Evolutionary conservation across 225 moss, liverwort and hornwort species (phyloP).

Genomic region (Pseudoscleropodium purum): DNA sequence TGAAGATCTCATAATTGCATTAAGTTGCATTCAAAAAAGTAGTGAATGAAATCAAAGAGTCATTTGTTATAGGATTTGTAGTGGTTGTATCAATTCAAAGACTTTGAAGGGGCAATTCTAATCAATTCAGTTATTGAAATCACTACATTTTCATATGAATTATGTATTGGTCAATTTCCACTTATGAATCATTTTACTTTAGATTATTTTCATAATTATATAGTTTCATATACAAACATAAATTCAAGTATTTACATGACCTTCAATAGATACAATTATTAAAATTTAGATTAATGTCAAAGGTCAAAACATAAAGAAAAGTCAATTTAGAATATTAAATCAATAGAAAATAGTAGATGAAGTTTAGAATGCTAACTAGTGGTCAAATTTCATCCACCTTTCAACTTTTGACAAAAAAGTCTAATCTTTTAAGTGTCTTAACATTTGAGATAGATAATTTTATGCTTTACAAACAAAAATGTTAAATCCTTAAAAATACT

Average conservation of each 20-base stretch:
- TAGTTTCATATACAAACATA: too few species aligned
- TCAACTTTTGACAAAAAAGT: too few species aligned
- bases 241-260: fast-evolving
- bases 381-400: too few species aligned
- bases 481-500: too few species aligned
- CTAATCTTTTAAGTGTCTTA: too few species aligned
- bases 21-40: not conserved
- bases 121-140: not conserved
- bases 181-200: not conserved
- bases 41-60: not conserved
- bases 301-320: too few species aligned
- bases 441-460: too few species aligned
- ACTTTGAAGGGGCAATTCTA: not conserved
- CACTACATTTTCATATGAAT: not conserved
- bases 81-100: not conserved
- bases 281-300: too few species aligned
- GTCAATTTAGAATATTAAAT: too few species aligned
- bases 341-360: too few species aligned
- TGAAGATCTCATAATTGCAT: not conserved
- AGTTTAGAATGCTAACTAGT: too few species aligned
- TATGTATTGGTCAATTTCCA: not conserved
- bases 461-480: too few species aligned
- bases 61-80: not conserved
- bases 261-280: not conserved
- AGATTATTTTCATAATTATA: not conserved